phyloP scores from a whole-genome alignment of 148 eudicot species.

The Rhododendron ovatum region DNA sequence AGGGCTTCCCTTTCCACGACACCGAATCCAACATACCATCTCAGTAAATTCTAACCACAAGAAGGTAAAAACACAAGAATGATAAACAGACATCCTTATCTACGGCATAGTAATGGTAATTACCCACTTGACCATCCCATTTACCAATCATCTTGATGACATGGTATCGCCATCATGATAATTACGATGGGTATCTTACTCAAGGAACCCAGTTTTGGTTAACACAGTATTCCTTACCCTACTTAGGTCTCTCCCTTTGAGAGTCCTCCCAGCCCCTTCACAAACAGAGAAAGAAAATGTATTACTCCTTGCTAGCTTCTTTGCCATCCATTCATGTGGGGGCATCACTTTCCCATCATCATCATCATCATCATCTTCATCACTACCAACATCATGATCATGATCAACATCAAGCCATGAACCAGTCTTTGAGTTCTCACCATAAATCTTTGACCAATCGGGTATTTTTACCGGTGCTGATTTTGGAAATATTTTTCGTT shows the following conservation, averaged over 20 bases:
- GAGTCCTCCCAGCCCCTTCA: slow-evolving; percentile 78
- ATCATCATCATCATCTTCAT: slow-evolving; percentile 6
- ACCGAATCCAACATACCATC: neutral
- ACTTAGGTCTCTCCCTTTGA: slow-evolving; percentile 74
- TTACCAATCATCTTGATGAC: neutral
- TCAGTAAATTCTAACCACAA: neutral
- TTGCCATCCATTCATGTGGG: slow-evolving; percentile 72
- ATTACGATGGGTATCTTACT: slow-evolving; percentile 3
- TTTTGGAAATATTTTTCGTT: slow-evolving; percentile 22
- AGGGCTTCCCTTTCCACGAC: neutral
- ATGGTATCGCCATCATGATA: neutral
- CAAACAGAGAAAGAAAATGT: slow-evolving; percentile 61
- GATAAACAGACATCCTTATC: neutral
- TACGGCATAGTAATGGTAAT: neutral
- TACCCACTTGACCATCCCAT: neutral
- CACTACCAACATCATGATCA: slow-evolving; percentile 7
- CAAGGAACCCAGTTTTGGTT: slow-evolving; percentile 49
- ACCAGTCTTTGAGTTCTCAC: slow-evolving; percentile 23
- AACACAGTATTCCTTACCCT: slow-evolving; percentile 65
- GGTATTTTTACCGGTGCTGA: slow-evolving; percentile 76
- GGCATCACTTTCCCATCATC: slow-evolving; percentile 39
- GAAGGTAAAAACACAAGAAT: neutral
- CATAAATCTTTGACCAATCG: slow-evolving; percentile 73
- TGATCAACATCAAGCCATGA: slow-evolving; percentile 19
- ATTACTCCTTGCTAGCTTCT: slow-evolving; percentile 45